Evolutionary conservation across 371 early-diverging fungal genomes (phyloP).

Genomic region (Chytridiales sp.): DNA sequence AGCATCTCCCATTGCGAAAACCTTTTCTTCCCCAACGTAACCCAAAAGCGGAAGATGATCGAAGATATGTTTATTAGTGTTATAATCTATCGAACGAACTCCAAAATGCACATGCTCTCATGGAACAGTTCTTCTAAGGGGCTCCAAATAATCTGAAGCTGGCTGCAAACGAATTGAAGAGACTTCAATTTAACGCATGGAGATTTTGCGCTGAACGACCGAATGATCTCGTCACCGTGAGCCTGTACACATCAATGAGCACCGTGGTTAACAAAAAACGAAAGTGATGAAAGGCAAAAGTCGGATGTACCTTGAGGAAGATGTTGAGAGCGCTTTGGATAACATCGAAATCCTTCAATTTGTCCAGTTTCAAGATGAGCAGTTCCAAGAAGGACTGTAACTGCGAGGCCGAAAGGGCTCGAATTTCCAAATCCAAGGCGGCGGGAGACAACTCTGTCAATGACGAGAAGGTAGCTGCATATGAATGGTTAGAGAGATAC

Average conservation of each 20-base stretch:
- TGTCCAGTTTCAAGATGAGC: background rate
- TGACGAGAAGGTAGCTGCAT: no score
- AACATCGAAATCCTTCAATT: slow-evolving; percentile 12
- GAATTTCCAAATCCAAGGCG: slow-evolving; percentile 80
- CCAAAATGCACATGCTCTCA: slow-evolving; percentile 16
- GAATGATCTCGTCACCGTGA: slow-evolving; percentile 12
- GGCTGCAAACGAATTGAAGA: background rate
- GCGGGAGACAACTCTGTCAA: slow-evolving; percentile 73
- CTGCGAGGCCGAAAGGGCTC: slow-evolving; percentile 52
- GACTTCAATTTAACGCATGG: background rate
- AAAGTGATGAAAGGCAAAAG: background rate
- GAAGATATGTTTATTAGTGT: no score
- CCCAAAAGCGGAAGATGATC: no score
- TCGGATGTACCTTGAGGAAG: slow-evolving; percentile 8
- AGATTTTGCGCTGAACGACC: background rate
- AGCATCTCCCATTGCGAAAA: no score
- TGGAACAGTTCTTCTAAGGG: slow-evolving; percentile 23
- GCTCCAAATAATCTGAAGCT: no score
- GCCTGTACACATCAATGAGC: no score
- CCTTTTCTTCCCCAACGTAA: no score
- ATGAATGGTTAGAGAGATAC: no score
- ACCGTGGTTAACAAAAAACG: background rate
- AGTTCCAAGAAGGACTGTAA: slow-evolving; percentile 14
- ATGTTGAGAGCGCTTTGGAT: slow-evolving; percentile 14
- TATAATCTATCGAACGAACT: slow-evolving; percentile 12